Base-by-base conservation (phyloP, 495 filamentous ascomycete genomes). In the Trypethelium eluteriae region DNA sequence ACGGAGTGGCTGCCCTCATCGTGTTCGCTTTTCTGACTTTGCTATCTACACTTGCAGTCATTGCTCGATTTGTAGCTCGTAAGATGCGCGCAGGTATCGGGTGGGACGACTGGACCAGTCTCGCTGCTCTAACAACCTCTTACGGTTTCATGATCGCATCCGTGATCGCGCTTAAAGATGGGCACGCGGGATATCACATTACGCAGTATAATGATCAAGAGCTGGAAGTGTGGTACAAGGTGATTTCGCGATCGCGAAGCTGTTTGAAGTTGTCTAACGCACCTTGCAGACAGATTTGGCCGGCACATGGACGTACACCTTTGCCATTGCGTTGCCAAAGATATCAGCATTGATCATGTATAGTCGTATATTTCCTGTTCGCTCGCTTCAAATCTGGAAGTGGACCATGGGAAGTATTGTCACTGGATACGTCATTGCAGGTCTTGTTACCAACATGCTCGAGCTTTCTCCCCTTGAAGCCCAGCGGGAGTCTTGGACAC, bases 311-410 rank as follows among this genome's bases (percentile, higher is more conserved):
- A 46, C 41, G 41, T 46, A 46, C 41, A 46, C 41, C 41, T 46
- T 46, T 46, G 41, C 41, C 46, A 50, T 67, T 59, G 53, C 66
- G 44, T 41, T 47, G 14, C 63, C 66, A 41, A 67, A 67, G 66
- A 34, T 47, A 34, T 67, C 66, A 12, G 18, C 63, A n/a, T 34
- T 67, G 39, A 35, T 67, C 10, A 64, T 67, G 38, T 67, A 67
- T 64, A 25, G 59, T 41, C 66, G 66, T 38, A 39, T 67, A n/a
- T 67, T 67, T 62, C 38, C 59, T 46, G 59, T 67, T 38, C 57
- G 59, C 14, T 12, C 59, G 34, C 39, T 67, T 41, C 32, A 16
- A 38, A 67, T 67, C 1, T 66, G 18, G 18, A 65, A 39, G 18
- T 62, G 66, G 57, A 64, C 49, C 44, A 1, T 67, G 34, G 32